Evolutionary conservation across 2,329 filamentous ascomycete genomes (phyloP), one percentile per base, ranked within the genome.

Genomic region (Pyrenophora seminiperda): DNA sequence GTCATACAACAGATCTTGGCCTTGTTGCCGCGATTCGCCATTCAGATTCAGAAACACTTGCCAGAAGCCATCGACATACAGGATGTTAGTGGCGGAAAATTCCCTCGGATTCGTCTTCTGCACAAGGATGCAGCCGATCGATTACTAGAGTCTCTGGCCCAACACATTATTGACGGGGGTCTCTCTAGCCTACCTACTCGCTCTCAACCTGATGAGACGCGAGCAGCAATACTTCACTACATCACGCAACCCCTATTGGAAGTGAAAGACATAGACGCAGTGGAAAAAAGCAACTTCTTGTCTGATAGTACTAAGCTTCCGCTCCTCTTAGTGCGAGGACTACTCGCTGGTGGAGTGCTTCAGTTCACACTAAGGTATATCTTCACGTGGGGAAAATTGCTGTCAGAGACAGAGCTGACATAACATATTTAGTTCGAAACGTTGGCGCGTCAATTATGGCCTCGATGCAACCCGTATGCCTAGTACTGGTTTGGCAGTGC

Each of bases 371-470:
- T n/a, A n/a, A n/a, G n/a, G n/a, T n/a, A n/a, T n/a, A n/a, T n/a
- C n/a, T n/a, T n/a, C n/a, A n/a, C n/a, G n/a, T n/a, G n/a, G n/a
- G n/a, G n/a, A n/a, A n/a, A n/a, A n/a, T n/a, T n/a, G n/a, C n/a
- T n/a, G n/a, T n/a, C n/a, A n/a, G n/a, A n/a, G n/a, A n/a, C n/a
- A n/a, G n/a, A n/a, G n/a, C n/a, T n/a, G n/a, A n/a, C n/a, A n/a
- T n/a, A n/a, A n/a, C n/a, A n/a, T n/a, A n/a, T n/a, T n/a, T n/a
- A n/a, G n/a, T n/a, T n/a, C n/a, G n/a, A 89, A 88, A 58, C 73
- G 85, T 1, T 90, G 83, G 82, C 71, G 81, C 3, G 85, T 90
- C 0, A 80, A 88, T 45, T 90, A 85, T 50, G 86, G 87, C 0
- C 72, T 82, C 0, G 79, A 84, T 58, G 51, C 59, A 0, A 47